phyloP scores from a whole-genome alignment of 2,329 filamentous ascomycete species.

The Alternaria panax region DNA sequence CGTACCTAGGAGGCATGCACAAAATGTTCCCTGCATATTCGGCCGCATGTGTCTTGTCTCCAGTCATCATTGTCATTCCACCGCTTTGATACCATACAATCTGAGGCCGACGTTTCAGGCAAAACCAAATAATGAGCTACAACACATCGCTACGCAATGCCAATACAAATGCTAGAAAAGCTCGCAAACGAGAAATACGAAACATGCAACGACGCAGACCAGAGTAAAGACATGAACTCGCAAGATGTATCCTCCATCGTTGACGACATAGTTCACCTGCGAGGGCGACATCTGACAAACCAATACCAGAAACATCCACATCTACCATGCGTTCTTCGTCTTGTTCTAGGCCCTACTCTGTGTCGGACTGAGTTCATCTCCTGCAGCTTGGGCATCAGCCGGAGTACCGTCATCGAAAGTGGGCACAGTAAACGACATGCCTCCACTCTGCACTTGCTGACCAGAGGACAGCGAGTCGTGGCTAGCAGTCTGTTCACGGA shows the following conservation, averaged over 20 bases:
- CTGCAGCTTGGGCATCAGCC: background rate
- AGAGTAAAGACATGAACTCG: conserved; percentile 1
- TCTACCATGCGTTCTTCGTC: background rate
- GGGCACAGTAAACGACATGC: conserved; percentile 27
- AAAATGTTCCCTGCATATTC: conserved; percentile 5
- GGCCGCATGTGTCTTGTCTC: background rate
- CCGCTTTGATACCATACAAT: background rate
- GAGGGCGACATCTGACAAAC: background rate
- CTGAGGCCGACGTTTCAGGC: background rate
- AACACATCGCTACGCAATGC: conserved; percentile 27
- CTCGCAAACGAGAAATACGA: background rate
- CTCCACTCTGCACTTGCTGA: conserved; percentile 23
- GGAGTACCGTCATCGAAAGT: conserved; percentile 22
- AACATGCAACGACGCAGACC: background rate
- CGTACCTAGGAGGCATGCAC: background rate
- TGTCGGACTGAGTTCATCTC: conserved; percentile 21
- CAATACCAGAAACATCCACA: background rate
- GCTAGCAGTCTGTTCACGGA: background rate
- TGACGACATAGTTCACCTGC: background rate
- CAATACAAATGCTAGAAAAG: conserved; percentile 23
- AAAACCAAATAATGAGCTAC: background rate
- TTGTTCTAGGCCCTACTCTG: conserved; percentile 10
- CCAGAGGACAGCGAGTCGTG: conserved; percentile 2
- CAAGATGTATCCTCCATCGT: background rate
- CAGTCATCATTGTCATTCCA: background rate